Conservation (phyloP, 768 basidiomycete genomes). For the Mycena rosella region DNA sequence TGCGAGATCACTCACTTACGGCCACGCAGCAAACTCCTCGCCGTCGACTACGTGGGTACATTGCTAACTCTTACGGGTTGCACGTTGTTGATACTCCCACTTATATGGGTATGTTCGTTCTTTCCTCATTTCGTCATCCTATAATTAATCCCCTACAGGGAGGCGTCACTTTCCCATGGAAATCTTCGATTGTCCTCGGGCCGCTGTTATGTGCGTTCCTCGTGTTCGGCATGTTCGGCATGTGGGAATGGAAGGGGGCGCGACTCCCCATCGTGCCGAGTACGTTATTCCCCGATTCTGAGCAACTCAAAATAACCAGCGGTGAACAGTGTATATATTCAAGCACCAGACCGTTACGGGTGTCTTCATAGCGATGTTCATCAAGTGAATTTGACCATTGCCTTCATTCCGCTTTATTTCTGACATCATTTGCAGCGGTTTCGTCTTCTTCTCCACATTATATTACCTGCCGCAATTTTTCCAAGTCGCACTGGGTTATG, state of each 20-base stretch:
- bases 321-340: constrained; percentile 76
- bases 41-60: constrained; percentile 74
- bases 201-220: constrained; percentile 68
- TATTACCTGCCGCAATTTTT: constrained; percentile 85
- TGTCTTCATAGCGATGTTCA: constrained; percentile 77
- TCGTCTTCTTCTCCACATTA: constrained; percentile 72
- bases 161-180: constrained; percentile 81
- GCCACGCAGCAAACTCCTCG: constrained; percentile 66
- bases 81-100: constrained; percentile 73
- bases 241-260: constrained; percentile 82
- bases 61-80: constrained; percentile 70
- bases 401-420: background rate
- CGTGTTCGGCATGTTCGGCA: constrained; percentile 68
- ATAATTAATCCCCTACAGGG: constrained; percentile 55
- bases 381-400: constrained; percentile 60
- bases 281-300: constrained; percentile 45
- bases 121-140: background rate
- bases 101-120: constrained; percentile 72
- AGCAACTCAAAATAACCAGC: background rate
- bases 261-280: constrained; percentile 80
- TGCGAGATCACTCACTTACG: background rate
- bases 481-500: constrained; percentile 77
- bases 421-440: constrained; percentile 56
- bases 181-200: constrained; percentile 72
- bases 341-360: constrained; percentile 73